These are phyloP conservation scores for Phytophthora parvispora DNA, from an alignment of 352 stramenopile genomes.

Conservation along the genomic window DNA sequence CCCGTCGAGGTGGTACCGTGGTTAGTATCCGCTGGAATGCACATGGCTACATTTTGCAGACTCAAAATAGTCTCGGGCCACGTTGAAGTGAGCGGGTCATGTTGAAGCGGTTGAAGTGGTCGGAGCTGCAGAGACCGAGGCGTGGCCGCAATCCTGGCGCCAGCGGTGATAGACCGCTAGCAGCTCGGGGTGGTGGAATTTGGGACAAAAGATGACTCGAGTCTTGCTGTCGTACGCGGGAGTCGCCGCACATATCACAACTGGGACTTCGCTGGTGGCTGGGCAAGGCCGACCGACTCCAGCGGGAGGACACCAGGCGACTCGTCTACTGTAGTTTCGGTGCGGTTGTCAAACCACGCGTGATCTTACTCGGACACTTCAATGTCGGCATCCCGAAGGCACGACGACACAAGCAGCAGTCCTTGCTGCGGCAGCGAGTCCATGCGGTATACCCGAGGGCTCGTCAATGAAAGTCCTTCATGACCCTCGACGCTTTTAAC, in stretches of 20 bases:
- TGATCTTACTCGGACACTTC: not conserved
- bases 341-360: not conserved
- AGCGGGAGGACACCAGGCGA: not conserved
- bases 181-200: not conserved
- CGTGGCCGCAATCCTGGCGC: not conserved
- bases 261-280: conserved; percentile 2
- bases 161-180: not conserved
- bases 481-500: not conserved
- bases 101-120: not conserved
- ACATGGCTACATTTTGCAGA: not conserved
- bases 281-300: not conserved
- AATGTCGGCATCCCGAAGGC: not conserved
- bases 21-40: conserved; percentile 5
- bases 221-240: conserved; percentile 15
- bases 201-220: conserved; percentile 16
- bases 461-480: not conserved
- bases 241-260: conserved; percentile 5
- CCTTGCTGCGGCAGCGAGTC: not conserved
- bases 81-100: conserved; percentile 4
- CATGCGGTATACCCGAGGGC: not conserved
- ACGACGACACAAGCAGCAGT: not conserved
- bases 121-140: not conserved
- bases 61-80: not conserved
- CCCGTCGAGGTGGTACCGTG: not conserved
- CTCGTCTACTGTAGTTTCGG: conserved; percentile 3